Conservation (phyloP, 176 grass and related monocot genomes). For the Echinochloa phyllopogon region DNA sequence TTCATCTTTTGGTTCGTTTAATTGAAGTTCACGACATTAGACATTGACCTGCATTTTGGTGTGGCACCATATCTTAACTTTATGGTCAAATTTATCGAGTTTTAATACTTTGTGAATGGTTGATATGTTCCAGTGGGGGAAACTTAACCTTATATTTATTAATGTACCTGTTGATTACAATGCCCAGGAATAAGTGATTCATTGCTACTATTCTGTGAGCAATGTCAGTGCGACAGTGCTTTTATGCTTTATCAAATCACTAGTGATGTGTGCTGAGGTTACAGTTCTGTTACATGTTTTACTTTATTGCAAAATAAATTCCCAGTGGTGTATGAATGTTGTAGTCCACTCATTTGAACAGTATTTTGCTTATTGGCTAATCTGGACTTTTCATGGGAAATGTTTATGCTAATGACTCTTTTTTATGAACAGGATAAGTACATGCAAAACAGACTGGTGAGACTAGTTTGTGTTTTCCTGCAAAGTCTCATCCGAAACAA, state of each 20-base stretch:
- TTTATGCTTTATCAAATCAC: neutral
- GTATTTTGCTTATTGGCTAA: constrained; percentile 9
- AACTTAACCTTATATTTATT: constrained; percentile 7
- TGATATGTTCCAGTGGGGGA: neutral
- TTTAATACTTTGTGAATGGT: constrained; percentile 1
- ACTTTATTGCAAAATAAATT: constrained; percentile 2
- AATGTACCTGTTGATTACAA: constrained; percentile 8
- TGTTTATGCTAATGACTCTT: constrained; percentile 7
- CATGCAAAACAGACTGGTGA: constrained; percentile 99
- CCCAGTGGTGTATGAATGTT: neutral
- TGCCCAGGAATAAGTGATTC: neutral
- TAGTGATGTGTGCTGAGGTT: neutral
- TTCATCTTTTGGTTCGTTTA: constrained; percentile 39
- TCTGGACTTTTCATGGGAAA: neutral
- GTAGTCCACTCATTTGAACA: constrained; percentile 13
- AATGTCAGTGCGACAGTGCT: neutral
- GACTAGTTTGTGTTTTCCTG: constrained; percentile 98
- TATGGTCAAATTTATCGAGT: neutral
- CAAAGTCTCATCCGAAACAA: constrained; percentile 96
- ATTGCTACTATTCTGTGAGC: constrained; percentile 8
- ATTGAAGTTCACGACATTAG: neutral
- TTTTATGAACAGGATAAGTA: constrained; percentile 86
- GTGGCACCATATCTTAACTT: constrained; percentile 2
- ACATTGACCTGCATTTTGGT: neutral
- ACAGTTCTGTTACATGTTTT: neutral